Base-by-base conservation (phyloP, 2,329 filamentous ascomycete genomes). In the Davidsoniella virescens region DNA sequence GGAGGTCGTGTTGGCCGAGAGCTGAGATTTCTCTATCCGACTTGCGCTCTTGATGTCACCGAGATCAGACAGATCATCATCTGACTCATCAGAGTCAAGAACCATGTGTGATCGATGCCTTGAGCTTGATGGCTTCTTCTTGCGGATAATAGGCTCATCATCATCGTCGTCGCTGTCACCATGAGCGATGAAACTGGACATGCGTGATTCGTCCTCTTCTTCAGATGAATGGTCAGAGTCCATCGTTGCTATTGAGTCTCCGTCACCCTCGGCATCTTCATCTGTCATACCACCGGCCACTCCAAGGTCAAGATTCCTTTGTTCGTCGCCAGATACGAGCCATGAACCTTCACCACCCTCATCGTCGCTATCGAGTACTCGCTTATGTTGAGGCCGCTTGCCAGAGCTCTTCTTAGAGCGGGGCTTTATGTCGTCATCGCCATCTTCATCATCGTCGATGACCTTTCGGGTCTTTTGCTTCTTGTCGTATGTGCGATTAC, bases 251-350 rank as follows among this genome's bases (percentile, higher is more conserved):
- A 94, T 70, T 62, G 78, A 86, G 51, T 93, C 84, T 18, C 87
- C 88, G 3, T 82, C 86, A 2, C 87, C 87, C 61, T 94, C 88
- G 2, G 83, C 85, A 60, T 94, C 78, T 62, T 94, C 87, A 55
- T 94, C 86, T 48, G 87, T 83, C n/a, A 78, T 76, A 3, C 84
- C 86, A n/a, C 86, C 87, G 42, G 84, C 83, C 60, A 80, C 83
- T 44, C 84, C 85, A 14, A 88, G 70, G n/a, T 70, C 68, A 3
- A 80, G 60, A 1, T 70, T 60, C 0, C 72, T 70, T 42, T 74
- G 78, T 59, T 92, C 70, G 8, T 75, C 70, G 52, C 83, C 79
- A 0, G 78, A 73, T 3, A 88, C 84, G 40, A 94, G 69, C 87
- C 87, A 94, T 57, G 84, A 82, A 10, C 77, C 85, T 52, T 84